Conservation (phyloP, 2,329 filamentous ascomycete genomes). For the Fusarium subtropicale region DNA sequence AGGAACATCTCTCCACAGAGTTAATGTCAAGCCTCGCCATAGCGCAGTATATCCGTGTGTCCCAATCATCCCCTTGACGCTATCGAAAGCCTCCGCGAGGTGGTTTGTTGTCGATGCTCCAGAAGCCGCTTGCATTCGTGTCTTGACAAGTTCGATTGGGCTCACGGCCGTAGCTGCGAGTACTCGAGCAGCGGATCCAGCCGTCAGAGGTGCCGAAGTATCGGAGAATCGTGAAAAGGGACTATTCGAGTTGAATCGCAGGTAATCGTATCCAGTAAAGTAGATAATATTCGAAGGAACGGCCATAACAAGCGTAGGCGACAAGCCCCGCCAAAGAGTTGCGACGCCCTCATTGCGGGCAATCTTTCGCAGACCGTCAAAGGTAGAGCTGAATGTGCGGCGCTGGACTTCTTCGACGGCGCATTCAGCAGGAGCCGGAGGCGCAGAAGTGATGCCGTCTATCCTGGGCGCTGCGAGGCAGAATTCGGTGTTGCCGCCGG, state of each 20-base stretch:
- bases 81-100: slow-evolving; percentile 81
- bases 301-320: slow-evolving; percentile 94
- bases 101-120: slow-evolving; percentile 71
- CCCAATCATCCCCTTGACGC: slow-evolving; percentile 82
- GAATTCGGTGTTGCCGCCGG: slow-evolving; percentile 83
- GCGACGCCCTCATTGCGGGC: slow-evolving; percentile 88
- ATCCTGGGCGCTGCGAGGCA: slow-evolving; percentile 78
- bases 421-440: slow-evolving; percentile 71
- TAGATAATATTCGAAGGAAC: slow-evolving; percentile 98
- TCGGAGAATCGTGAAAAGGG: slow-evolving; percentile 76
- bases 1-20: slow-evolving; percentile 95
- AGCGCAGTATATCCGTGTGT: slow-evolving; percentile 81
- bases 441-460: slow-evolving; percentile 58
- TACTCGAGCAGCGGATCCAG: slow-evolving; percentile 81
- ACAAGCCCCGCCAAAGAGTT: slow-evolving; percentile 91
- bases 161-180: slow-evolving; percentile 85
- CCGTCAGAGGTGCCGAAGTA: slow-evolving; percentile 80
- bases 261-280: slow-evolving; percentile 97
- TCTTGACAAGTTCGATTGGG: slow-evolving; percentile 94
- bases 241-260: slow-evolving; percentile 78
- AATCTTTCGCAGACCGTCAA: slow-evolving; percentile 94
- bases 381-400: slow-evolving; percentile 86
- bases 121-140: slow-evolving; percentile 84
- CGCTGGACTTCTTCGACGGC: slow-evolving; percentile 88
- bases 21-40: slow-evolving; percentile 91